Conservation (phyloP, 352 stramenopile species). For the Aphanomyces invadans region DNA sequence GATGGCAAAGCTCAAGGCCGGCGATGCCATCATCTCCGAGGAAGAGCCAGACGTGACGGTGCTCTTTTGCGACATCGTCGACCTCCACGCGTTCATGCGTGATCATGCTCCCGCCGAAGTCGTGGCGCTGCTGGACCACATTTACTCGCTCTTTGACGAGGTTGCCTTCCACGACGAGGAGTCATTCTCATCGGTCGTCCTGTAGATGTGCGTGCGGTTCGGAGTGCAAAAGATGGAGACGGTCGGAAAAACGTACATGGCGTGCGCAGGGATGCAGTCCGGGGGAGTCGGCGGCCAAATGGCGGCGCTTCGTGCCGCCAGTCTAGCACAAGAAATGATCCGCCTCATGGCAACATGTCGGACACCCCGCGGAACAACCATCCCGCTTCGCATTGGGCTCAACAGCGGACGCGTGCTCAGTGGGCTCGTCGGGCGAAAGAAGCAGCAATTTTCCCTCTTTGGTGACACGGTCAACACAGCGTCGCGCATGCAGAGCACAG, state of each 20-base stretch:
- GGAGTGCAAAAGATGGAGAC: conserved; percentile 91
- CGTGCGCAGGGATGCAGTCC: conserved; percentile 73
- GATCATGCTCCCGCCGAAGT: conserved; percentile 65
- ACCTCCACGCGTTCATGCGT: conserved; percentile 71
- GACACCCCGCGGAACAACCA: conserved; percentile 56
- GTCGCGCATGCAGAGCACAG: conserved; percentile 85
- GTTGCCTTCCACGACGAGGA: no score
- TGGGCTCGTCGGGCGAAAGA: conserved; percentile 85
- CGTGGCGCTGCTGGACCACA: conserved; percentile 79
- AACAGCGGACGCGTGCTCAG: conserved; percentile 84
- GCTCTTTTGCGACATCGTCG: conserved; percentile 77
- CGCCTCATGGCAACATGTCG: conserved; percentile 53
- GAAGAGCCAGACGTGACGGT: conserved; percentile 83
- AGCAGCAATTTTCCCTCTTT: conserved; percentile 91
- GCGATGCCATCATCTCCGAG: conserved; percentile 72
- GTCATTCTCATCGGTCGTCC: no score
- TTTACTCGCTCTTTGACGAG: conserved; percentile 89
- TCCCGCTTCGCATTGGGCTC: conserved; percentile 87
- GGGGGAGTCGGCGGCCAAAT: not conserved
- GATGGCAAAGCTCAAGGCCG: conserved; percentile 73
- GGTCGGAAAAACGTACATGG: conserved; percentile 91
- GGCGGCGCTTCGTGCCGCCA: conserved; percentile 59
- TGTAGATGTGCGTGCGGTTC: conserved; percentile 78
- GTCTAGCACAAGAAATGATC: conserved; percentile 73
- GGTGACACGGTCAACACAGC: conserved; percentile 89